Evolutionary conservation across 2,329 filamentous ascomycete genomes (phyloP).

Genomic region (Leptodontidium sp.): DNA sequence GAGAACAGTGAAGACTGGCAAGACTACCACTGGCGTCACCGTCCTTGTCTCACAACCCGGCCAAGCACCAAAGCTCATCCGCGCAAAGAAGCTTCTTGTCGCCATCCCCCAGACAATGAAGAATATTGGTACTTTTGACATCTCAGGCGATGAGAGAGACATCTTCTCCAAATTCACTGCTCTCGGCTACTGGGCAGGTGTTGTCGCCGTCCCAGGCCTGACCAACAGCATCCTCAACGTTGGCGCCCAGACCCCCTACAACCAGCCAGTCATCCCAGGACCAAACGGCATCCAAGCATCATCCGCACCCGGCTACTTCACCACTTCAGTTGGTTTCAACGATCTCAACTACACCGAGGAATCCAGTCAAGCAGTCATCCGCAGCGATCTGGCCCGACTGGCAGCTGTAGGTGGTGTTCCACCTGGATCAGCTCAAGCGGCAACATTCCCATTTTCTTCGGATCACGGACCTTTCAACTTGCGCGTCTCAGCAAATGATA

Average conservation of each 20-base stretch:
- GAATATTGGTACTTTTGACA: conserved; percentile 48
- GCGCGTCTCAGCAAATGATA: conserved; percentile 12
- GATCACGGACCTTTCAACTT: conserved; percentile 17
- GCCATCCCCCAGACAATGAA: conserved; percentile 52
- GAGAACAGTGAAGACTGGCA: conserved; percentile 19
- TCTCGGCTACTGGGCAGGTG: neutral
- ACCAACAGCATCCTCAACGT: neutral
- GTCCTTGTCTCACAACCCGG: conserved; percentile 46
- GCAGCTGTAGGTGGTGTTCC: conserved; percentile 8
- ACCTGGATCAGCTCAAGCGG: neutral
- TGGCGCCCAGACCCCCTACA: conserved; percentile 3
- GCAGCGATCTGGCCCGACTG: neutral
- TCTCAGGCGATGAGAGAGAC: conserved; percentile 1
- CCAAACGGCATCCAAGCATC: neutral
- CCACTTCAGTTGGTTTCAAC: conserved; percentile 3
- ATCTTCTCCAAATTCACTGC: conserved; percentile 9
- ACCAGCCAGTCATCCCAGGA: conserved; percentile 13
- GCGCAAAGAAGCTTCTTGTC: conserved; percentile 53
- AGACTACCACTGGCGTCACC: conserved; percentile 25
- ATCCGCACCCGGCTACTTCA: conserved; percentile 6
- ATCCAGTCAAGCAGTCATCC: neutral
- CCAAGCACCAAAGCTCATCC: conserved; percentile 46
- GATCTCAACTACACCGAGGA: conserved; percentile 14
- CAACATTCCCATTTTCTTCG: neutral
- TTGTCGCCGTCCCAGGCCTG: neutral